Evolutionary conservation across 371 early-diverging fungal genomes (phyloP), one percentile per base, ranked within the genome.

Genomic region (Rhizomucor miehei): DNA sequence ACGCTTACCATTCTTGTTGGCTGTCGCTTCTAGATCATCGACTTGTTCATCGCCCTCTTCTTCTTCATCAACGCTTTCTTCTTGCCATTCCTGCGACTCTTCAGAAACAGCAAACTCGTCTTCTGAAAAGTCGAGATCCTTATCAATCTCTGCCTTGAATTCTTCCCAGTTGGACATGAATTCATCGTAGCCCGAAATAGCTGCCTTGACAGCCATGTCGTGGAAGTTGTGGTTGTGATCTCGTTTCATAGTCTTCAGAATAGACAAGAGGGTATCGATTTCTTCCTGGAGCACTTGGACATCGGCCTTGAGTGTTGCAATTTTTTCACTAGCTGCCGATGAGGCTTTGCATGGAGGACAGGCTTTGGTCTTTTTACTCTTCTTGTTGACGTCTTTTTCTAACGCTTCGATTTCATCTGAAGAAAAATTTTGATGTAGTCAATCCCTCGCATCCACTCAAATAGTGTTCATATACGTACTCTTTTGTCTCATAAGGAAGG

Each of bases 171-270:
- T 66, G 4, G 58, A 64, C 3, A 81, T 38, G 44, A 85, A 86
- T 45, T 80, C 84, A 34, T 86, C 83, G 44, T 80, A 89, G 1
- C 71, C 82, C 3, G 73, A 51, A 38, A 90, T 77, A 1, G 89
- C 84, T 5, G 65, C 60, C 29, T 82, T 83, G 14, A 90, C 90
- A 25, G 89, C 90, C 65, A 80, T 71, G 55, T 91, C 92, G 59
- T 88, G 86, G 57, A 74, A 90, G 59, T 91, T 89, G 47, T 84
- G 81, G 65, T 91, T 89, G 56, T 89, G 87, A 45, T 81, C 79
- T 2, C 69, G 69, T 61, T 89, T 88, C 65, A 91, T 72, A 16
- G 79, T 79, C 1, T 69, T 67, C 43, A 91, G 54, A 41, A 84
- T 71, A 0, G 55, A 56, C 6, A 72, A 52, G n/a, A 87, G 52